Evolutionary conservation across 768 basidiomycete species (phyloP), one percentile per base, ranked within the genome.

Genomic region (Russula earlei): DNA sequence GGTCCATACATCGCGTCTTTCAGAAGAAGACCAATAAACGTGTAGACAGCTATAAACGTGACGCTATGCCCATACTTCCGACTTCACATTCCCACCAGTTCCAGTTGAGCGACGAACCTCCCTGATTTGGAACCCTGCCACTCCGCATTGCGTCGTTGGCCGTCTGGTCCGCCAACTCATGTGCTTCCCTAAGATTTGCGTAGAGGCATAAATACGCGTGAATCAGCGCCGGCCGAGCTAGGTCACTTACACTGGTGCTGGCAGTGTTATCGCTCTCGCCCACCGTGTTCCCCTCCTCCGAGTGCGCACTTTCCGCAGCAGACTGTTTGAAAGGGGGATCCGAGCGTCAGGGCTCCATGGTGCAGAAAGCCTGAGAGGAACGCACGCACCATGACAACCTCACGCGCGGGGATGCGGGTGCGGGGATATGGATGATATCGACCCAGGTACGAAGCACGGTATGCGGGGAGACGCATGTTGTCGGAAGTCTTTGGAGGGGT

Each of bases 351-450:
- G 38, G 47, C 37, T 46, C 25, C 38, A 22, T 41, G 10, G 7
- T 24, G 22, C 4, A 9, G 7, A 20, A 20, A 12, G 19, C n/a
- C 1, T 1, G 24, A 43, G 29, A 15, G 25, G 20, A 24, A 1
- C 5, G 7, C 11, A 58, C 49, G 8, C 17, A 60, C 59, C 55
- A 48, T 29, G 22, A 58, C 47, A 12, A 58, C 41, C 48, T 58
- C 51, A 33, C 51, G 51, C 5, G 46, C 47, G 10, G 59, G 56
- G 33, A 15, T 38, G 15, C 47, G 48, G 27, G 56, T 58, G 29
- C 52, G 57, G 40, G 60, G 60, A 8, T 61, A 61, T 20, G 56
- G 60, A 25, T 58, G 60, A 24, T 58, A 61, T 42, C 60, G 51
- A 5, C 52, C 47, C 1, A 61, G 40, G 27, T 59, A 59, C 19